Percentiles rank a stretch among this genome's conserved stretches.
phyloP scores from a whole-genome alignment of 1,139 yeast species.

The Yamadazyma siamensis region DNA sequence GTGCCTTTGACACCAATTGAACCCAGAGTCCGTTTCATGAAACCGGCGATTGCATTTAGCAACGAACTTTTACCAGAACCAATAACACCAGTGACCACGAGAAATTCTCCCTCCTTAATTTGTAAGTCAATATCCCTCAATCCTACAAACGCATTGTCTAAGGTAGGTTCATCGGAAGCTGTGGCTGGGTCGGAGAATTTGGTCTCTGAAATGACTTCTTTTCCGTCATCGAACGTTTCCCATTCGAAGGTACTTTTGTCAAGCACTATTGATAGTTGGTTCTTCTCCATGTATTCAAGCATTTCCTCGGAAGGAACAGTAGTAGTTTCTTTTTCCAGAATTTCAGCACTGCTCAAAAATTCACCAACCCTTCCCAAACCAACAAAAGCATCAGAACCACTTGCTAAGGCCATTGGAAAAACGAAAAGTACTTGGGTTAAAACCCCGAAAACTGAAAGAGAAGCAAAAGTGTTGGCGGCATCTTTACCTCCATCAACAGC shows the following conservation, averaged over 20 bases:
- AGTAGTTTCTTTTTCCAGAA: slow-evolving; percentile 19
- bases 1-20: slow-evolving; percentile 36
- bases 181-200: slow-evolving; percentile 1
- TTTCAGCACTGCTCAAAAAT: slow-evolving; percentile 39
- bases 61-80: slow-evolving; percentile 75
- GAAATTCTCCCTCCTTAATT: slow-evolving; percentile 57
- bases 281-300: slow-evolving; percentile 16
- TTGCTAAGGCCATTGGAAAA: slow-evolving; percentile 69
- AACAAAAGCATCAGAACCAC: slow-evolving; percentile 66
- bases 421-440: slow-evolving; percentile 52
- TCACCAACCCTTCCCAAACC: slow-evolving; percentile 61
- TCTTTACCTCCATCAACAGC: slow-evolving; percentile 41
- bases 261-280: slow-evolving; percentile 23
- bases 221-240: slow-evolving; percentile 37
- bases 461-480: slow-evolving; percentile 76
- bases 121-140: slow-evolving; percentile 37
- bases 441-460: slow-evolving; percentile 70
- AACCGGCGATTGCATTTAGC: slow-evolving; percentile 51
- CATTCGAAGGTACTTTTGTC: slow-evolving; percentile 29
- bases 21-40: slow-evolving; percentile 47
- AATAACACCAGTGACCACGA: slow-evolving; percentile 66
- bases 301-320: slow-evolving; percentile 4
- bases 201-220: slow-evolving; percentile 6
- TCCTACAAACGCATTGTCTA: slow-evolving; percentile 22
- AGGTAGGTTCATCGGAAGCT: not conserved